Conservation (phyloP, 768 basidiomycete species). For the Clitopilus passeckerianus region DNA sequence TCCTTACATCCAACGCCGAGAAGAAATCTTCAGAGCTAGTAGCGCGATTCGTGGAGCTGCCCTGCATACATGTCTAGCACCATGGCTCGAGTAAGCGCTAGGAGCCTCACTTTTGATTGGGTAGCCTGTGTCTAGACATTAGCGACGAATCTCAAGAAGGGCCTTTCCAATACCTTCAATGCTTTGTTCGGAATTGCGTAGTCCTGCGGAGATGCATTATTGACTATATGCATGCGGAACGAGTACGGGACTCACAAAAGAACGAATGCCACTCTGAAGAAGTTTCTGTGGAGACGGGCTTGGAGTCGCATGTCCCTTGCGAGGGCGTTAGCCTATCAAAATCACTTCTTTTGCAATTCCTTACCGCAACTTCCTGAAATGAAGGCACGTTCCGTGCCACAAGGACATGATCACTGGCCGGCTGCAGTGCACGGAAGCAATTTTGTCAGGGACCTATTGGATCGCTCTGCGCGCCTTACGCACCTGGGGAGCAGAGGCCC, state of each 20-base stretch:
- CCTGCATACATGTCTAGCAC: not conserved
- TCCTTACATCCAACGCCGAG: not conserved
- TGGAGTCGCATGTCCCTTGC: not conserved
- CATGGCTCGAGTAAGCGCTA: not conserved
- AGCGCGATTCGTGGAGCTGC: not conserved
- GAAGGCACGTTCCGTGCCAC: no score
- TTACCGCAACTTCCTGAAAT: no score
- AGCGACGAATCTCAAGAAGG: not conserved
- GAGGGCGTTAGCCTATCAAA: not conserved
- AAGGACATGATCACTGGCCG: no score
- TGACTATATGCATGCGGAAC: not conserved
- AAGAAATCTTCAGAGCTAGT: not conserved
- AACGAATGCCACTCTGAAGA: not conserved
- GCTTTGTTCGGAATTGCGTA: not conserved
- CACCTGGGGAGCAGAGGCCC: not conserved
- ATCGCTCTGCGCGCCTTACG: not conserved
- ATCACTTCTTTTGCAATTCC: no score
- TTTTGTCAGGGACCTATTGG: not conserved
- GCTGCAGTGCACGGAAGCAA: not conserved
- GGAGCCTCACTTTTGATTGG: not conserved
- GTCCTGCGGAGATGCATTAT: not conserved
- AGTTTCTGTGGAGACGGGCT: constrained; percentile 1
- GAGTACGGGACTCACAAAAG: not conserved
- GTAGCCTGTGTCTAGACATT: not conserved
- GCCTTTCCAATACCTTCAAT: not conserved